These are phyloP conservation scores for Herpotrichia juniperi DNA, from an alignment of 2,329 filamentous ascomycete genomes.

Conservation along the genomic window DNA sequence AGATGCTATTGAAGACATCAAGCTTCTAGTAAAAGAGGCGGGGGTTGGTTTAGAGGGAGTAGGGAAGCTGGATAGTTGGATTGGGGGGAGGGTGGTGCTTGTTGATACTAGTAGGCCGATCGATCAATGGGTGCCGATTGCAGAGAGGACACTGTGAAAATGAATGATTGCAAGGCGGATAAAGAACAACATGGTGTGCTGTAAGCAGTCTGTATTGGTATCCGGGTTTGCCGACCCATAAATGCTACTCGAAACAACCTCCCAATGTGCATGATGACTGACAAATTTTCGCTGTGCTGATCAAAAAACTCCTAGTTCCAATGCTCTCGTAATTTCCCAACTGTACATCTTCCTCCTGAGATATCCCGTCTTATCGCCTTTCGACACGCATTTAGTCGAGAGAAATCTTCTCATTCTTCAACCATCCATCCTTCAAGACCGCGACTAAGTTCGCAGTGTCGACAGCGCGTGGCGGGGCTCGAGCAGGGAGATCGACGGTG, in stretches of 20 bases:
- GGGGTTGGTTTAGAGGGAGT: conserved; percentile 29
- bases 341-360: neutral
- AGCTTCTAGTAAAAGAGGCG: conserved; percentile 23
- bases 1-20: conserved; percentile 26
- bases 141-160: conserved; percentile 30
- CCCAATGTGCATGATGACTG: neutral
- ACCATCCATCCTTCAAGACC: conserved; percentile 40
- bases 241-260: neutral
- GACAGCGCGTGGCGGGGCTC: conserved; percentile 28
- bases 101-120: conserved; percentile 47
- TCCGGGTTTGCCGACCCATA: neutral
- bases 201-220: neutral
- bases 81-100: conserved; percentile 46
- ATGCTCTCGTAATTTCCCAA: too few relatives aligned
- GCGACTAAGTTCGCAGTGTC: conserved; percentile 36
- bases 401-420: conserved; percentile 25
- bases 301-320: too few relatives aligned
- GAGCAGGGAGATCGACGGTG: conserved; percentile 72
- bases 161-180: neutral
- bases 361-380: neutral
- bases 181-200: too few relatives aligned
- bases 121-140: conserved; percentile 45
- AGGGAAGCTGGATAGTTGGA: conserved; percentile 35
- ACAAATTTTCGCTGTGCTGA: neutral
- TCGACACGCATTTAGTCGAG: conserved; percentile 1